Percentiles rank a stretch among this genome's conserved stretches.
Conservation (phyloP, 192 early-diverging fungal genomes). For the Backusella australiensis region DNA sequence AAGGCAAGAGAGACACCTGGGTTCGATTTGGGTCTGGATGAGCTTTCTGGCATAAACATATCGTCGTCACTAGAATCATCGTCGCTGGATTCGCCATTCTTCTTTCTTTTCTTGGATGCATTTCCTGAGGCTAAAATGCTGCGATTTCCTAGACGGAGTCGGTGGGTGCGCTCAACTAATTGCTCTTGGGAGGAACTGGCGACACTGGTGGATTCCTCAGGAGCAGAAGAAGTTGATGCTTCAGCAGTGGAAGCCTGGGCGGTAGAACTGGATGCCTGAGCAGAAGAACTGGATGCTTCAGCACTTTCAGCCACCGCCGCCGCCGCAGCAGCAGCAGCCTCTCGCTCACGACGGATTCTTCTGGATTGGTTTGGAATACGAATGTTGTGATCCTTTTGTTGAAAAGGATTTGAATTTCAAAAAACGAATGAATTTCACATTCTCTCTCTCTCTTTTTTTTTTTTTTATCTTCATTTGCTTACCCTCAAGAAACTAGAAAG, state of each 20-base stretch:
- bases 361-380: slow-evolving; percentile 26
- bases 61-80: slow-evolving; percentile 2
- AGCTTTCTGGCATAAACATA: slow-evolving; percentile 19
- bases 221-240: neutral
- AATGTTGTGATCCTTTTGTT: slow-evolving; percentile 34
- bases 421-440: neutral
- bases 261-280: neutral
- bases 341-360: neutral
- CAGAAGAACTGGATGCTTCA: slow-evolving; percentile 9
- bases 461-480: slow-evolving; percentile 10
- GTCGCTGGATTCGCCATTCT: slow-evolving; percentile 20
- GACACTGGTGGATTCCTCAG: neutral
- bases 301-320: slow-evolving; percentile 7
- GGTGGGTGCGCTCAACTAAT: neutral
- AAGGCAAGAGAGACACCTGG: slow-evolving; percentile 39
- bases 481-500: slow-evolving; percentile 47
- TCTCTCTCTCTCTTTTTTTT: neutral
- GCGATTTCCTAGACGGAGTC: neutral
- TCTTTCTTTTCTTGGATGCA: slow-evolving; percentile 25
- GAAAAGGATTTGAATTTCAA: neutral
- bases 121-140: slow-evolving; percentile 2
- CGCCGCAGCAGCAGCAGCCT: neutral
- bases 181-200: neutral
- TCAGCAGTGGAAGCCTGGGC: neutral
- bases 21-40: slow-evolving; percentile 13